A percentile compares a stretch with the other conserved stretches of the same genome.
These are phyloP conservation scores for Phytopythium cucurbitacearum DNA, from an alignment of 352 stramenopile species.

Conservation along the genomic window DNA sequence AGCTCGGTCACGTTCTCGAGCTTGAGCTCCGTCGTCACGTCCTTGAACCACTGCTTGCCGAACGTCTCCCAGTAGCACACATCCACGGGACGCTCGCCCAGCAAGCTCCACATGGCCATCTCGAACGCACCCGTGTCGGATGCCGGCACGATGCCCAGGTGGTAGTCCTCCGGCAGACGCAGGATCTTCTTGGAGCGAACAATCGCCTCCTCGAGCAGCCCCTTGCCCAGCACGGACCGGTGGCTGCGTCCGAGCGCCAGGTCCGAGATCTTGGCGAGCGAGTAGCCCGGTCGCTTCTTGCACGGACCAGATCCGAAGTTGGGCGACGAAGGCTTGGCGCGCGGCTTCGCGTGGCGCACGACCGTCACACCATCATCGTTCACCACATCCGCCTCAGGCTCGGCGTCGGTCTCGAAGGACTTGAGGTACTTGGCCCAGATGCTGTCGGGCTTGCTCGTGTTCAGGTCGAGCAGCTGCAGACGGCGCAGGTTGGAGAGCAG, in stretches of 20 bases:
- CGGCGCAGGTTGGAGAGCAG: slow-evolving; percentile 85
- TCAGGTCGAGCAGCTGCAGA: slow-evolving; percentile 79
- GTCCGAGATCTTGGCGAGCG: slow-evolving; percentile 83
- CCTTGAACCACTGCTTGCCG: slow-evolving; percentile 95
- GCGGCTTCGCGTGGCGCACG: slow-evolving; percentile 60
- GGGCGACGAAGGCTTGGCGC: slow-evolving; percentile 75
- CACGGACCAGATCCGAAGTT: slow-evolving; percentile 98
- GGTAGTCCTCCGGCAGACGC: slow-evolving; percentile 93
- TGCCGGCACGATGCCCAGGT: slow-evolving; percentile 95
- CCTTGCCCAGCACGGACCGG: slow-evolving; percentile 96
- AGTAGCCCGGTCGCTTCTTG: slow-evolving; percentile 98
- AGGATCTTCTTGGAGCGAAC: slow-evolving; percentile 94
- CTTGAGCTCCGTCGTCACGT: slow-evolving; percentile 93
- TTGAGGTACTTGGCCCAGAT: slow-evolving; percentile 67
- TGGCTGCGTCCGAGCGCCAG: slow-evolving; percentile 93
- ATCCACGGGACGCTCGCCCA: slow-evolving; percentile 92
- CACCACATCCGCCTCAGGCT: slow-evolving; percentile 10
- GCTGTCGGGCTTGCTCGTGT: slow-evolving; percentile 35
- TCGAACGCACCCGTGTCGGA: slow-evolving; percentile 99
- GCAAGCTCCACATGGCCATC: slow-evolving; percentile 99
- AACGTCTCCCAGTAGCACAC: slow-evolving; percentile 97
- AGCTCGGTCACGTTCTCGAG: slow-evolving; percentile 90
- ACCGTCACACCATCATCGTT: slow-evolving; percentile 35
- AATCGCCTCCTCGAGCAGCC: slow-evolving; percentile 94
- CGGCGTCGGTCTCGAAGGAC: slow-evolving; percentile 26